Percentiles rank a stretch among this genome's conserved stretches.
Conservation (phyloP, 306 rosid species). For the Pachyrhizus erosus region DNA sequence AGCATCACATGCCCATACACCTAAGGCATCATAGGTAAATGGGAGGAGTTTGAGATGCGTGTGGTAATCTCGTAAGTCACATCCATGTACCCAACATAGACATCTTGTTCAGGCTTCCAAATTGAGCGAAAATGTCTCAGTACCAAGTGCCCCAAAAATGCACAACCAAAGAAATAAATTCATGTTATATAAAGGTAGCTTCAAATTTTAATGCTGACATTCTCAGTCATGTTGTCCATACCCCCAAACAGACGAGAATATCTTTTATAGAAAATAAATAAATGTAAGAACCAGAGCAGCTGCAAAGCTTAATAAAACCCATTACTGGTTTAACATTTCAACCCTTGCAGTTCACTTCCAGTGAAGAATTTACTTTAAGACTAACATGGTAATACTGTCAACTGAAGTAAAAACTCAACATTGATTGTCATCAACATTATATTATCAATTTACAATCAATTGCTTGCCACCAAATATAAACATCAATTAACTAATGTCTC, state of each 20-base stretch:
- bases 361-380: neutral
- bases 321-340: neutral
- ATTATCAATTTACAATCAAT: neutral
- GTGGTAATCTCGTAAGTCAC: neutral
- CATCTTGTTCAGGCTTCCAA: slow-evolving; percentile 1
- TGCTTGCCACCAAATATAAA: slow-evolving; percentile 23
- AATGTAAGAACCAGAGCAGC: neutral
- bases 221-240: neutral
- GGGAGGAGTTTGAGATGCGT: neutral
- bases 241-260: neutral
- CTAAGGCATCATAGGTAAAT: neutral
- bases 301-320: neutral
- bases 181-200: neutral
- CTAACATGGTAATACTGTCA: neutral
- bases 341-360: neutral
- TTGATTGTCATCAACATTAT: slow-evolving; percentile 29
- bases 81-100: neutral
- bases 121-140: neutral
- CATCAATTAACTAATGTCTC: slow-evolving; percentile 16
- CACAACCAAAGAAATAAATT: neutral
- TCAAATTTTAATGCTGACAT: neutral
- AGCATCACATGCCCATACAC: neutral
- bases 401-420: neutral
- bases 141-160: neutral
- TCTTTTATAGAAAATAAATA: neutral